Conservation (phyloP, 2,329 filamentous ascomycete species). For the Emergomyces orientalis region DNA sequence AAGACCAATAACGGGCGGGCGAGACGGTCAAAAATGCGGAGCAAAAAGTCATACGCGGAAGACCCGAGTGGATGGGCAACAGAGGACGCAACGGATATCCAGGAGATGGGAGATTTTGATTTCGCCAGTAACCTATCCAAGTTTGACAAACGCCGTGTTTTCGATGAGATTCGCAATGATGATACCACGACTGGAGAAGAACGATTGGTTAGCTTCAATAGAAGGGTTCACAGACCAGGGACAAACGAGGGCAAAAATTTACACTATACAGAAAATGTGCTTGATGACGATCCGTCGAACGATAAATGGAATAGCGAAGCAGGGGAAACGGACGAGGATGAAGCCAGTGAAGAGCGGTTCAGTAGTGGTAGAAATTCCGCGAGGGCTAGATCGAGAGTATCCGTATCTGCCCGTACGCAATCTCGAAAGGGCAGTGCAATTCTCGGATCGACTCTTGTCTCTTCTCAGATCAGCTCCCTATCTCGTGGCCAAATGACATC, state of each 20-base stretch:
- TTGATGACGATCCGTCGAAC: slow-evolving; percentile 48
- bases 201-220: slow-evolving; percentile 84
- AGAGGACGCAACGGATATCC: slow-evolving; percentile 88
- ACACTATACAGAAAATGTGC: slow-evolving; percentile 83
- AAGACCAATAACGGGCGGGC: slow-evolving; percentile 19
- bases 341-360: slow-evolving; percentile 32
- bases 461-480: slow-evolving; percentile 27
- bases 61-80: slow-evolving; percentile 83
- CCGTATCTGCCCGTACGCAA: slow-evolving; percentile 28
- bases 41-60: slow-evolving; percentile 40
- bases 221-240: slow-evolving; percentile 49
- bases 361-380: slow-evolving; percentile 41
- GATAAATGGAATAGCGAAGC: slow-evolving; percentile 63
- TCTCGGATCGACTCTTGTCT: slow-evolving; percentile 29
- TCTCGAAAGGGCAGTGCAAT: slow-evolving; percentile 38
- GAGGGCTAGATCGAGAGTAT: slow-evolving; percentile 32
- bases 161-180: slow-evolving; percentile 82
- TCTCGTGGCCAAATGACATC: slow-evolving; percentile 28
- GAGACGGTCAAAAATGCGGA: slow-evolving; percentile 40
- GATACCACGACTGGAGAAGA: slow-evolving; percentile 83
- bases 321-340: slow-evolving; percentile 47
- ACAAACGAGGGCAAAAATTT: slow-evolving; percentile 79
- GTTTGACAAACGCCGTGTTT: slow-evolving; percentile 87
- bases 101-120: slow-evolving; percentile 90
- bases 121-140: slow-evolving; percentile 83